Percentiles rank a stretch among this genome's conserved stretches.
phyloP scores from a whole-genome alignment of 2,329 filamentous ascomycete genomes.

The Scleromitrula shiraiana region DNA sequence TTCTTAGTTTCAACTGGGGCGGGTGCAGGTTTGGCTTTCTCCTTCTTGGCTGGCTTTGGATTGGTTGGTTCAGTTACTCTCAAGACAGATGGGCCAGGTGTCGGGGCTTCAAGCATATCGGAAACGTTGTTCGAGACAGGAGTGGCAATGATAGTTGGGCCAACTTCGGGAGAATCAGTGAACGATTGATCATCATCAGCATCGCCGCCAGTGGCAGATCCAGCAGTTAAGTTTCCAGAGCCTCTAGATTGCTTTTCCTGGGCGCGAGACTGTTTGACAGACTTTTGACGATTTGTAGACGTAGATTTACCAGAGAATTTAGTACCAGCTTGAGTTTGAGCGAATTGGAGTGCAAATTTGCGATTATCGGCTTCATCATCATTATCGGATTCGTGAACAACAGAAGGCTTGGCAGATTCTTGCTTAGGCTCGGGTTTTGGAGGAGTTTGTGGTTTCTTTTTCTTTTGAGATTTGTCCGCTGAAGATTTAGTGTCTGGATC shows the following conservation, averaged over 20 bases:
- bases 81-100: conserved; percentile 63
- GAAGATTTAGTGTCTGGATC: conserved; percentile 19
- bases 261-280: conserved; percentile 60
- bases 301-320: conserved; percentile 50
- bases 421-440: conserved; percentile 4
- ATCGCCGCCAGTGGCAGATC: conserved; percentile 66
- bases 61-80: conserved; percentile 64
- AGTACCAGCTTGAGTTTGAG: conserved; percentile 60
- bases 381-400: conserved; percentile 28
- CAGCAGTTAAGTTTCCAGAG: conserved; percentile 46
- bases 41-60: conserved; percentile 49
- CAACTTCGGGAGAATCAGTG: conserved; percentile 54
- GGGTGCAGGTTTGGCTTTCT: conserved; percentile 47
- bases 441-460: conserved; percentile 13
- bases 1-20: conserved; percentile 82
- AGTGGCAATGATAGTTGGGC: conserved; percentile 39
- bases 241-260: conserved; percentile 38
- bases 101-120: conserved; percentile 80
- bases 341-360: conserved; percentile 69
- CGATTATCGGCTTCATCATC: conserved; percentile 49
- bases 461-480: conserved; percentile 17
- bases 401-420: neutral
- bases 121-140: conserved; percentile 49
- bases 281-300: conserved; percentile 37
- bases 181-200: conserved; percentile 76